Percentiles rank a stretch among this genome's conserved stretches.
Conservation (phyloP, 768 basidiomycete species). For the Candolleomyces eurysporus region DNA sequence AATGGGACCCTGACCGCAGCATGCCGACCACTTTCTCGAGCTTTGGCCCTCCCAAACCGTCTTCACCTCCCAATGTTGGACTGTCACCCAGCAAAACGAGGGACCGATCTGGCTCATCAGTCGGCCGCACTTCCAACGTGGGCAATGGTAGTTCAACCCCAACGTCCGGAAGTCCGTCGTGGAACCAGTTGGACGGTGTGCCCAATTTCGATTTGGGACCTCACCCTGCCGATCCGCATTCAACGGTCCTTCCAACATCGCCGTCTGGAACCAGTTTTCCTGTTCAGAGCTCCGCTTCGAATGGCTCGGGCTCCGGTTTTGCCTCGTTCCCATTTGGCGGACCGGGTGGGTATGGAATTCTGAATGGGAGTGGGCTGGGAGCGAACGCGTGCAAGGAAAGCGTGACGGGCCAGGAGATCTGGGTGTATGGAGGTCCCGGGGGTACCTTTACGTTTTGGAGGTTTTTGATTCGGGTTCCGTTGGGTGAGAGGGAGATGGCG, state of each 20-base stretch:
- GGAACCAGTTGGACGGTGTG: slow-evolving; percentile 16
- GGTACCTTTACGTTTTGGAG: slow-evolving; percentile 94
- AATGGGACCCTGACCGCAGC: slow-evolving; percentile 65
- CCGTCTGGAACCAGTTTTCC: slow-evolving; percentile 13
- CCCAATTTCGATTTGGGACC: slow-evolving; percentile 59
- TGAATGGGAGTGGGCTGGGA: slow-evolving; percentile 18
- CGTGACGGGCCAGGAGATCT: slow-evolving; percentile 67
- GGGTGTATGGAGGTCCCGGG: slow-evolving; percentile 57
- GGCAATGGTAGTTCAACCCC: too few relatives aligned
- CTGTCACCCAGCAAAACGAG: too few relatives aligned
- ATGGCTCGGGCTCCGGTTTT: slow-evolving; percentile 3
- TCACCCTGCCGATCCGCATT: slow-evolving; percentile 74
- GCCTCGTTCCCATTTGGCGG: slow-evolving; percentile 9
- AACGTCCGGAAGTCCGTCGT: slow-evolving; percentile 4
- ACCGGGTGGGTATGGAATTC: slow-evolving; percentile 17
- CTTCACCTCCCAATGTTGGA: neutral
- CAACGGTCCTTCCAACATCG: slow-evolving; percentile 36
- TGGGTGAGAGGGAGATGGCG: slow-evolving; percentile 67
- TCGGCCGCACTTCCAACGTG: too few relatives aligned
- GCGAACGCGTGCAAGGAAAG: slow-evolving; percentile 38
- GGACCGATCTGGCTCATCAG: too few relatives aligned
- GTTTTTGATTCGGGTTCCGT: slow-evolving; percentile 81
- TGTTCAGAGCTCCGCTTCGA: slow-evolving; percentile 10
- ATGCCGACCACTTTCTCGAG: slow-evolving; percentile 13
- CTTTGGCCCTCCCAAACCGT: slow-evolving; percentile 7